phyloP scores from a whole-genome alignment of 768 basidiomycete genomes.

The Coprinellus micaceus region DNA sequence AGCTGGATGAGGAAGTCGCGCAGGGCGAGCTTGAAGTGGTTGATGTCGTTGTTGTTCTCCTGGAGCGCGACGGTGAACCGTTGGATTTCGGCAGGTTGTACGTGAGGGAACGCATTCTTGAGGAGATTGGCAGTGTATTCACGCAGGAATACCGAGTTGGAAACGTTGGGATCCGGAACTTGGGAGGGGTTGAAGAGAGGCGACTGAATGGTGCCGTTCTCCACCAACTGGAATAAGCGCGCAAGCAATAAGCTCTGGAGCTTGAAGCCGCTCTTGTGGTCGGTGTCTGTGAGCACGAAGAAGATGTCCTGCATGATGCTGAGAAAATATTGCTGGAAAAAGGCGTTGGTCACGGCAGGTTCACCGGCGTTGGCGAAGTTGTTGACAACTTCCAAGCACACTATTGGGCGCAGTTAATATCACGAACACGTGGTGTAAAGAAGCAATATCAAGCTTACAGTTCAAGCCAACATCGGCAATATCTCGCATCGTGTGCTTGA shows the following conservation, averaged over 20 bases:
- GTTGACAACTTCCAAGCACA: slow-evolving; percentile 91
- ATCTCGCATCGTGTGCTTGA: slow-evolving; percentile 99
- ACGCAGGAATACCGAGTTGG: slow-evolving; percentile 76
- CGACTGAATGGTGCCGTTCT: slow-evolving; percentile 61
- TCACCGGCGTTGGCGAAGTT: slow-evolving; percentile 83
- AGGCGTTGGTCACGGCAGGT: slow-evolving; percentile 75
- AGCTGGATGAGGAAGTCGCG: slow-evolving; percentile 98
- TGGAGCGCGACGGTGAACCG: slow-evolving; percentile 64
- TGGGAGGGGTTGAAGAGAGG: slow-evolving; percentile 82
- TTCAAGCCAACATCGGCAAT: slow-evolving; percentile 90
- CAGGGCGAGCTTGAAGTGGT: slow-evolving; percentile 88
- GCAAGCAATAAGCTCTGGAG: slow-evolving; percentile 90
- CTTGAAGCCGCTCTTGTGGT: slow-evolving; percentile 99
- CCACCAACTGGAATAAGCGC: slow-evolving; percentile 89
- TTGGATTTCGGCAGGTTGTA: slow-evolving; percentile 72
- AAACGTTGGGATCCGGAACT: slow-evolving; percentile 63
- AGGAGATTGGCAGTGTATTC: slow-evolving; percentile 85
- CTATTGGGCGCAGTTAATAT: slow-evolving; percentile 35
- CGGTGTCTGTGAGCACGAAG: slow-evolving; percentile 95
- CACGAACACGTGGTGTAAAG: not conserved
- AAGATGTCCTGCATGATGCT: slow-evolving; percentile 93
- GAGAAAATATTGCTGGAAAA: slow-evolving; percentile 96
- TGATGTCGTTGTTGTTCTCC: slow-evolving; percentile 75
- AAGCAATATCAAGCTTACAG: slow-evolving; percentile 41
- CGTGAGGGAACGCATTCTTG: slow-evolving; percentile 87